Base-by-base conservation (phyloP, 768 basidiomycete genomes). In the Leccinum variicolor region DNA sequence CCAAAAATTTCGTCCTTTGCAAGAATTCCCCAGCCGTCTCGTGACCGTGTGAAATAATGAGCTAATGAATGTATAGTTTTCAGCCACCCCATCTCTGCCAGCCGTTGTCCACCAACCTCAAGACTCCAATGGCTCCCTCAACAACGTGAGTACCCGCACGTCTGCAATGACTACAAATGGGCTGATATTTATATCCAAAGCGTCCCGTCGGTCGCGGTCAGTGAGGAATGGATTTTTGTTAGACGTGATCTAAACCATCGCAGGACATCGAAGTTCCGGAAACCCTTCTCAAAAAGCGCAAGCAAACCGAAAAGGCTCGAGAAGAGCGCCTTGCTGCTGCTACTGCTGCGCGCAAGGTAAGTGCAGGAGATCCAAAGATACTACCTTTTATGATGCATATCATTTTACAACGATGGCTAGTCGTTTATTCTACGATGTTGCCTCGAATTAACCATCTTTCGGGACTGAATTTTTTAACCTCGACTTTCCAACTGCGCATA, bases 231-330 rank as follows among this genome's bases (percentile, higher is more conserved):
- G 31, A 43, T 48, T 6, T n/a, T 53, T 50, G 23, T 57, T 49
- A 15, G 17, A 55, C 52, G 25, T 58, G 54, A 50, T 55, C 46
- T 74, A 34, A 69, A 0, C 43, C 21, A 26, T 51, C 60, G 60
- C 68, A 93, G 91, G 85, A 87, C 72, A 87, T 97, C 75, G 90
- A 95, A 85, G 95, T 96, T 79, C 95, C 95, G 75, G 95, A 97
- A 88, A 98, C 95, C 73, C 87, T 98, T 81, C 92, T 98, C 81
- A 98, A 97, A 86, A 98, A 96, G 83, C 88, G 95, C 80, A 94
- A 95, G 81, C 90, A 94, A 80, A 95, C 87, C 71, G 93, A 96
- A 82, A 95, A 95, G 82, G 90, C 89, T 62, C 84, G 93, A 70
- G 94, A 95, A 81, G 94, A 96, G 72, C 92, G 91, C 68, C 81